A percentile compares a stretch with the other conserved stretches of the same genome.
These are phyloP conservation scores for Entonaema liquescens DNA, from an alignment of 495 filamentous ascomycete species.

Conservation along the genomic window DNA sequence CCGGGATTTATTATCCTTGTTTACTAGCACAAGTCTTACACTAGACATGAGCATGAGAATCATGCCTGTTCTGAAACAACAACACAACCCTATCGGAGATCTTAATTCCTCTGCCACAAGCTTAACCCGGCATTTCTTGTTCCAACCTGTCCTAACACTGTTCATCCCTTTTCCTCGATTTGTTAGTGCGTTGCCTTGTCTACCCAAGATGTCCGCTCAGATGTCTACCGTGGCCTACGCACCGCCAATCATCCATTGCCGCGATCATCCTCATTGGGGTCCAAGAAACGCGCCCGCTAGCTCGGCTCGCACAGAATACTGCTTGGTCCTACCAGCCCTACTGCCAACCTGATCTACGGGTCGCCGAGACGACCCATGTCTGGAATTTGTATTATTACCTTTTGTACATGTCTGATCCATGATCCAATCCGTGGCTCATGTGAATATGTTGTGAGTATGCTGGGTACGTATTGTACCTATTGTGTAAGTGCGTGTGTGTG, in stretches of 20 bases:
- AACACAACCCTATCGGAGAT: constrained; percentile 44
- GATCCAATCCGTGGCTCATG: constrained; percentile 31
- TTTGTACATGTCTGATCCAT: constrained; percentile 23
- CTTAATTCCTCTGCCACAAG: constrained; percentile 28
- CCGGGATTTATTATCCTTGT: constrained; percentile 28
- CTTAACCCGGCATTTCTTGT: constrained; percentile 37
- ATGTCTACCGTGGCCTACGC: constrained; percentile 20
- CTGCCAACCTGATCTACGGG: constrained; percentile 23
- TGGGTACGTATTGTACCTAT: not conserved
- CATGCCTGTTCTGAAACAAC: constrained; percentile 43
- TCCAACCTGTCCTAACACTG: not conserved
- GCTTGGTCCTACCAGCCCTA: constrained; percentile 36
- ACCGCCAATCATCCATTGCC: constrained; percentile 45
- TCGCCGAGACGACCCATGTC: constrained; percentile 40
- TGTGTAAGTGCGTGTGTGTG: too few species aligned
- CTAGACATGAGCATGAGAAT: constrained; percentile 31
- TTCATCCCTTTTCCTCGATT: constrained; percentile 36
- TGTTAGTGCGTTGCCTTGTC: too few species aligned
- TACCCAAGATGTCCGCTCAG: not conserved
- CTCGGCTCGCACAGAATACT: constrained; percentile 30
- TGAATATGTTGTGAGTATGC: constrained; percentile 21
- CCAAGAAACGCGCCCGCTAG: constrained; percentile 29
- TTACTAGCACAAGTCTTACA: not conserved
- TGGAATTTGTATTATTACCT: constrained; percentile 32
- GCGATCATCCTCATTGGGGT: constrained; percentile 27